These are phyloP conservation scores for Phytophthora tubulina DNA, from an alignment of 352 stramenopile species.

Conservation along the genomic window DNA sequence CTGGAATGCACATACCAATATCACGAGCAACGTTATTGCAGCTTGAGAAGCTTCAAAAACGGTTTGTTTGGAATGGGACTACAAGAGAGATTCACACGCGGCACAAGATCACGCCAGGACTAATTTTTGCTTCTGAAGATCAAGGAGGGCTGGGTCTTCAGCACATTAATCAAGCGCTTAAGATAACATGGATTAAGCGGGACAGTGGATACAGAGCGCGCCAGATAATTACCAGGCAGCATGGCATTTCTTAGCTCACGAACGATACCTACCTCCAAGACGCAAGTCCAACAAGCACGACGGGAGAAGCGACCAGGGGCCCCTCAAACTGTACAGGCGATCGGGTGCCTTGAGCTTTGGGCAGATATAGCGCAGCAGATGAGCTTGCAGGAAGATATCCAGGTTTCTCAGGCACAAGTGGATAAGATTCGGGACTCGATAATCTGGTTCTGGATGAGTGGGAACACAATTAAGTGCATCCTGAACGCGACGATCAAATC, in stretches of 20 bases:
- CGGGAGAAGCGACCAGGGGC: neutral
- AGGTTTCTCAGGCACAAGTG: neutral
- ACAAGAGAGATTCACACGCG: neutral
- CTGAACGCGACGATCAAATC: neutral
- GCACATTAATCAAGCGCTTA: neutral
- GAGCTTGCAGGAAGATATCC: neutral
- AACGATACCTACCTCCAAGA: no score
- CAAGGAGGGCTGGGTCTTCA: neutral
- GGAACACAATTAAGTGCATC: neutral
- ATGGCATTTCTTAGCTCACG: slow-evolving; percentile 1
- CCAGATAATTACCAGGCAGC: neutral
- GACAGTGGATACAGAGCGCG: neutral
- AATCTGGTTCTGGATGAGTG: neutral
- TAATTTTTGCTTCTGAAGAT: neutral
- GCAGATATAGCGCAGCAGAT: neutral
- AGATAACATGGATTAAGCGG: neutral
- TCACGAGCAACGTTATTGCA: neutral
- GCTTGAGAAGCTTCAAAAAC: slow-evolving; percentile 15
- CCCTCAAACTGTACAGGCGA: neutral
- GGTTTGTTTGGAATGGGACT: slow-evolving; percentile 15
- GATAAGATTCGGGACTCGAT: neutral
- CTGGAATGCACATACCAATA: slow-evolving; percentile 8
- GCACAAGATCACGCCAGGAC: neutral
- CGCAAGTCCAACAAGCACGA: neutral
- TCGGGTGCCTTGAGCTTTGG: neutral